A percentile compares a stretch with the other conserved stretches of the same genome.
Conservation (phyloP, 192 early-diverging fungal species). For the Coemansia sp. region DNA sequence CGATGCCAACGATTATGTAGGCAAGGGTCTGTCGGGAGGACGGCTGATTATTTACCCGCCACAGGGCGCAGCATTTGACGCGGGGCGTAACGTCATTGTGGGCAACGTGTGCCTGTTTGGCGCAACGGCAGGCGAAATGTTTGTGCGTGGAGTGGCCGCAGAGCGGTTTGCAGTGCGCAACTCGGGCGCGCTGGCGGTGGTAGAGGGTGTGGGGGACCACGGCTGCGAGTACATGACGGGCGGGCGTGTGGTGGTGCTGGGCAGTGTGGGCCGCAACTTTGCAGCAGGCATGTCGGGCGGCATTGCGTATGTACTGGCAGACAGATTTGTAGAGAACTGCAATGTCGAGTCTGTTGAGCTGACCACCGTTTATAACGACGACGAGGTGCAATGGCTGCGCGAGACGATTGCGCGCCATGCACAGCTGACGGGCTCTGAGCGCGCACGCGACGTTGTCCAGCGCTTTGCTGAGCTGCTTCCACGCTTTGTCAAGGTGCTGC, state of each 20-base stretch:
- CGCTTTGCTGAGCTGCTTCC: constrained; percentile 70
- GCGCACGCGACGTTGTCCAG: constrained; percentile 68
- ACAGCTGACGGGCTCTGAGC: constrained; percentile 73
- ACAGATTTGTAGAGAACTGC: constrained; percentile 64
- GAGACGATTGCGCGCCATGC: constrained; percentile 78
- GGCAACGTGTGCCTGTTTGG: constrained; percentile 98
- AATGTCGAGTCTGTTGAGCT: constrained; percentile 93
- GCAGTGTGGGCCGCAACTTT: constrained; percentile 91
- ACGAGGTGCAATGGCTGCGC: constrained; percentile 75
- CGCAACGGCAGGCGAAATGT: constrained; percentile 87
- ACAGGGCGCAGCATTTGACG: constrained; percentile 69
- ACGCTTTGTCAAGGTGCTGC: constrained; percentile 91
- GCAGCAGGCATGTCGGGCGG: constrained; percentile 99
- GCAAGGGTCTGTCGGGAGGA: constrained; percentile 97
- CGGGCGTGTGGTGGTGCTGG: constrained; percentile 87
- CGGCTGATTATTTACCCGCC: constrained; percentile 87
- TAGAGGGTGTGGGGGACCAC: constrained; percentile 97
- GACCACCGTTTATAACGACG: constrained; percentile 66
- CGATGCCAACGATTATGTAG: constrained; percentile 98
- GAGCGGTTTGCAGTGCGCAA: constrained; percentile 98
- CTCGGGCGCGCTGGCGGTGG: constrained; percentile 93
- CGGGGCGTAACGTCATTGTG: constrained; percentile 88
- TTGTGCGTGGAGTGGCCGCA: constrained; percentile 90
- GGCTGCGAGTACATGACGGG: constrained; percentile 99
- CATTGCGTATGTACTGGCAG: constrained; percentile 89